These are phyloP conservation scores for Ogataea ramenticola DNA, from an alignment of 805 yeast genomes.

Conservation along the genomic window DNA sequence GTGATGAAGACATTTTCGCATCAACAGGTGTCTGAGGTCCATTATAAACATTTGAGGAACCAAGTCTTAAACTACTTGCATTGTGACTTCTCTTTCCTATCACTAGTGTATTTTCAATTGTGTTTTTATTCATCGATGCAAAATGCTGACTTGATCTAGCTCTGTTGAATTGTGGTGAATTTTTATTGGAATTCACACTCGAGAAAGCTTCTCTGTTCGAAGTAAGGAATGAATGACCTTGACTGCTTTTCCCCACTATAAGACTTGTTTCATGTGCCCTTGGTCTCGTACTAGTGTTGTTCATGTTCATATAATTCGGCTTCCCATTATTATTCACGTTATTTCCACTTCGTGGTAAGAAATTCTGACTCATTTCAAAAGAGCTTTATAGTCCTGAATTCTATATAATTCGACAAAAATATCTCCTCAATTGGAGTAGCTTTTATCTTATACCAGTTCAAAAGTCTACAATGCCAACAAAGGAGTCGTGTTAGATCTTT, in stretches of 20 bases:
- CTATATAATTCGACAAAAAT: too few species aligned
- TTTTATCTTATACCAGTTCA: too few species aligned
- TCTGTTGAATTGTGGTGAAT: neutral
- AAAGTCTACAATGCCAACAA: too few species aligned
- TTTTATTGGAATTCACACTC: neutral
- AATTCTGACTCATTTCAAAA: neutral
- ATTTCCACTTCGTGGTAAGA: neutral
- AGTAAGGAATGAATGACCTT: conserved; percentile 12
- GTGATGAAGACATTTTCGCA: neutral
- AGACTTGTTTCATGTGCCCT: conserved; percentile 27
- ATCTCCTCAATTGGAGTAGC: neutral
- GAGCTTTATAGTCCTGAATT: too few species aligned
- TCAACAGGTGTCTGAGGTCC: neutral
- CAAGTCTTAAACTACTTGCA: neutral
- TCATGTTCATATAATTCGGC: conserved; percentile 16
- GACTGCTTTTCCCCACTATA: conserved; percentile 21
- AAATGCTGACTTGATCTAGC: neutral
- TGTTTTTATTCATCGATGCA: neutral
- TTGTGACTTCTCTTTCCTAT: neutral
- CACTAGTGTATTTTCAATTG: conserved; percentile 6
- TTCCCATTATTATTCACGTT: conserved; percentile 2
- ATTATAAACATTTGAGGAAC: neutral
- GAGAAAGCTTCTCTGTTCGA: conserved; percentile 1
- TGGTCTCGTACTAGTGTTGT: conserved; percentile 16
- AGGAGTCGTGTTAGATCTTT: too few species aligned